Base-by-base conservation (phyloP, 352 stramenopile genomes). In the Blastocystis sp. region DNA sequence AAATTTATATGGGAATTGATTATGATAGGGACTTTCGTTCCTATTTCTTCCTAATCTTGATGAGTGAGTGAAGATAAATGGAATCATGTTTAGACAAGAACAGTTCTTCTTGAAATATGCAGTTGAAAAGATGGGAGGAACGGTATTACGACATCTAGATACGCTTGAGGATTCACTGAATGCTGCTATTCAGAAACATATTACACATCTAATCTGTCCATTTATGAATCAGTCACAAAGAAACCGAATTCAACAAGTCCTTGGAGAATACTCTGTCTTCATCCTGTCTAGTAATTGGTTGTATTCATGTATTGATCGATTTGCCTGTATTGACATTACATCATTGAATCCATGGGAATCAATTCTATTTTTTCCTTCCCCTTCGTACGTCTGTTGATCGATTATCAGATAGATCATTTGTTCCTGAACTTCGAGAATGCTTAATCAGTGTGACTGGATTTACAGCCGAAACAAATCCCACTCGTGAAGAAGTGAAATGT, bases 401-500 rank as follows among this genome's bases (percentile, higher is more conserved):
- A 4, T 21, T 80, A 16, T 14, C 3, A 14, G 9, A 12, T 75
- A 86, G 75, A 74, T 7, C 52, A 4, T 32, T 21, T 0, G 73
- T 86, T 52, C 35, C 37, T 14, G 37, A 6, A 24, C 27, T 86
- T 27, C 75, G 75, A 11, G n/a, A 54, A 7, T 75, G 57, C 27
- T 27, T 86, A 7, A 86, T 86, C 21, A 73, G 29, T 7, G 46
- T 86, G 6, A 43, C 57, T 5, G 75, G 75, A 1, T 86, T 86
- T 29, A 77, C 75, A 7, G 42, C n/a, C 21, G 75, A 86, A 14
- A 77, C 75, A 6, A 11, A 19, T 49, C 75, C 75, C n/a, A 77
- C 57, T 12, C 75, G 75, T n/a, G 75, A 86, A 32, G 29, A 86
- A 27, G 32, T 86, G 52, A 86, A 86, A 49, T 51, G 46, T n/a